Evolutionary conservation across 441 rosid species (phyloP), one percentile per base, ranked within the genome.

Genomic region (Arabidopsis hybrid): DNA sequence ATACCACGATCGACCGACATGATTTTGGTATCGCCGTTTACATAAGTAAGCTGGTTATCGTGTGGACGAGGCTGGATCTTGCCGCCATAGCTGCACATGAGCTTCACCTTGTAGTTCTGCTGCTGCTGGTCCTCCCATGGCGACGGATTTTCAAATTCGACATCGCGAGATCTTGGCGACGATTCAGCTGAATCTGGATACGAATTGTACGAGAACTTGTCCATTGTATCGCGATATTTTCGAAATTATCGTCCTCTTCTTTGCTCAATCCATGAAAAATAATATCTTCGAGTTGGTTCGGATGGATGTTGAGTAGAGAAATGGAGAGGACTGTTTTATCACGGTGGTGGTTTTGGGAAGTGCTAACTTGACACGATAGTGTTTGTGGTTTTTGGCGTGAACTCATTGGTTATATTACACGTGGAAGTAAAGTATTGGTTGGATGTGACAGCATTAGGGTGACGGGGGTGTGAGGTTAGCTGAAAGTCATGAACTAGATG

Each of bases 41-140:
- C 73, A 82, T 93, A 93, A 1, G 97, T 47, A 16, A 93, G 96
- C 78, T 86, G 95, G 78, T 93, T 91, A 72, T 91, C 97, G 52
- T 93, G 95, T 4, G 98, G 88, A 1, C 98, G 94, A 1, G 98
- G 98, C 39, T 85, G 92, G 86, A 93, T 93, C 86, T 93, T 91
- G 5, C 98, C 98, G 45, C 88, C 89, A 38, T 93, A 93, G 78
- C 97, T 91, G 65, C 97, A 91, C 97, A 93, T 90, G 69, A 93
- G 87, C 86, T 85, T 93, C 70, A 73, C 89, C 74, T 85, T 91
- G 83, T 82, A 88, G 78, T 52, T 80, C 16, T 79, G 88, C 16
- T 76, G 31, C 7, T 72, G 87, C 36, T 83, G 88, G 21, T 91
- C 95, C 29, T 91, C 97, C 97, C 94, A 88, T 4, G 96, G 96